Evolutionary conservation across 1,139 yeast species (phyloP).

Genomic region (Candida sp.): DNA sequence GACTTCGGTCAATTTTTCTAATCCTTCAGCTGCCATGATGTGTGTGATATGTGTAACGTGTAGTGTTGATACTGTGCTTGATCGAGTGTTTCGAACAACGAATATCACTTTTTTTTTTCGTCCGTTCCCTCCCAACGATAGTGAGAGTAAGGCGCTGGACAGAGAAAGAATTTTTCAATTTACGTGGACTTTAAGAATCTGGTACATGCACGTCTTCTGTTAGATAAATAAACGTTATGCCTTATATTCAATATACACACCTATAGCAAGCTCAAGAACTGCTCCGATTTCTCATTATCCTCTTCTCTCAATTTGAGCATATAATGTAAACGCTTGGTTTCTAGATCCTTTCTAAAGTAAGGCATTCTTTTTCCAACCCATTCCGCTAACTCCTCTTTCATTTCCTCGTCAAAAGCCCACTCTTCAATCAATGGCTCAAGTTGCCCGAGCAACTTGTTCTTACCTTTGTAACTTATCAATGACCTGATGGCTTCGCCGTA

Average conservation of each 20-base stretch:
- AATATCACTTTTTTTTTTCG: slow-evolving; percentile 4
- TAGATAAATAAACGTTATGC: no score
- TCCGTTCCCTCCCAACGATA: background rate
- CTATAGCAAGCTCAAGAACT: slow-evolving; percentile 36
- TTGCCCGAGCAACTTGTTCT: slow-evolving; percentile 31
- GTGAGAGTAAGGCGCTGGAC: background rate
- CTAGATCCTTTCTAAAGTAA: slow-evolving; percentile 26
- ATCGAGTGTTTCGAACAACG: background rate
- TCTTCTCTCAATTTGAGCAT: slow-evolving; percentile 27
- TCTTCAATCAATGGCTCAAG: slow-evolving; percentile 35
- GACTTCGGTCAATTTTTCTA: slow-evolving; percentile 86
- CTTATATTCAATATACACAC: background rate
- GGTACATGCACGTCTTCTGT: no score
- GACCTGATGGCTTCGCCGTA: slow-evolving; percentile 30
- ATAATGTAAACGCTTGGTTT: slow-evolving; percentile 29
- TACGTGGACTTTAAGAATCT: background rate
- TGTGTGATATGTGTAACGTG: slow-evolving; percentile 7
- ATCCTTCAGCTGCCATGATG: slow-evolving; percentile 61
- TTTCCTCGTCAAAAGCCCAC: slow-evolving; percentile 40
- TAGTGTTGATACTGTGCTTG: background rate
- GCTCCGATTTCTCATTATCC: slow-evolving; percentile 34
- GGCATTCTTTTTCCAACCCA: slow-evolving; percentile 30
- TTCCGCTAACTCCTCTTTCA: slow-evolving; percentile 24
- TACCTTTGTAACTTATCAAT: slow-evolving; percentile 34
- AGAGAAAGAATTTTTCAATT: slow-evolving; percentile 2